Base-by-base conservation (phyloP, 306 rosid species). In the Cicer pinnatifidum region DNA sequence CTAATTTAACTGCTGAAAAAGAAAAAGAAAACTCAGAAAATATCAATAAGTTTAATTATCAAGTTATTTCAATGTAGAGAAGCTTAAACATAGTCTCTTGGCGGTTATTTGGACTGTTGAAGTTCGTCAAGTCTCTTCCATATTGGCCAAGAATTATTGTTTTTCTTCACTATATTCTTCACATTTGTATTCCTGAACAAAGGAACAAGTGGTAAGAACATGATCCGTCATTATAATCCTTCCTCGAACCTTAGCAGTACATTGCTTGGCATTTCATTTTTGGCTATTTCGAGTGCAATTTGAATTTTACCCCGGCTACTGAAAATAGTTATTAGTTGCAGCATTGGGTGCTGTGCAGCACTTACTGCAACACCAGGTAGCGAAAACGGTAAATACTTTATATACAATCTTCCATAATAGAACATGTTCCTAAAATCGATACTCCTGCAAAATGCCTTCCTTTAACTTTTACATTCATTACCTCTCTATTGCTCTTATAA, bases 161-260 rank as follows among this genome's bases (percentile, higher is more conserved):
- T 74, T 72, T 73, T 46, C 69, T 73, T 75, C 62, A 38, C 38
- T 10, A 39, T 51, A 3, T 69, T 69, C 47, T 50, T 52, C 46
- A 48, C 52, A 38, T 63, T 39, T 2, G 35, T 46, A 33, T 11
- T 53, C 9, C 61, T 73, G 60, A 46, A 73, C 43, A 28, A 15
- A 33, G 17, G 48, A 33, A 11, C 78, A 47, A 61, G 69, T 37
- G 77, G 33, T 33, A 57, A 58, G 46, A 73, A 16, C 69, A 43
- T 11, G 41, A 8, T 53, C 59, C 1, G 33, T 53, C 59, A 16
- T 53, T 53, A 53, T 53, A 53, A 53, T 17, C 12, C 60, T 53
- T 53, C 33, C 35, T 53, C 9, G 35, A 53, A 53, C 35, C 60
- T 53, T 53, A 17, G 33, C 33, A 53, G 11, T 16, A 53, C 60